Evolutionary conservation across 2,329 filamentous ascomycete species (phyloP), one percentile per base, ranked within the genome.

Genomic region (Aspergillus oerlinghausenensis): DNA sequence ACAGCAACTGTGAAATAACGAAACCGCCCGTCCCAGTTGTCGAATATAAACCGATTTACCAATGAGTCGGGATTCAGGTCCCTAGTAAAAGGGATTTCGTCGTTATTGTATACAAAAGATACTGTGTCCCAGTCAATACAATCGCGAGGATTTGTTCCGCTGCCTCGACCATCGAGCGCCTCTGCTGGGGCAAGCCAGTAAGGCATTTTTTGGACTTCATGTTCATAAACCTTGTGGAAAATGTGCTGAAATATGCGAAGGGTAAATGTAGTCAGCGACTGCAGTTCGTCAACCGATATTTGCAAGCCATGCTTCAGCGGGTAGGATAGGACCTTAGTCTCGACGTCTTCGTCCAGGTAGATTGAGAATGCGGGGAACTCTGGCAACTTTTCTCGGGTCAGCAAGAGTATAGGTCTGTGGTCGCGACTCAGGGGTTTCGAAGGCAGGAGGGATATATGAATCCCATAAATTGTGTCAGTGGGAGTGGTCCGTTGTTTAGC

Each of bases 181-280:
- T 52, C 56, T 59, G 80, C 62, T 5, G 94, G 93, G 0, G 86
- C 88, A 14, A 97, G 68, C 77, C 92, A 96, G 72, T 97, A 99
- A 0, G 92, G 88, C 70, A 96, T 82, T 28, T 87, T 84, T 0
- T 80, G 73, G 0, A 79, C 64, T 17, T 85, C 79, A 0, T 83
- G 77, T 50, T 89, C 85, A 65, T 90, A 99, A 3, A 81, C 80
- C 71, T 99, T 99, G 72, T 92, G 93, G 76, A 96, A 97, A 0
- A 97, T 78, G 63, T 97, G 91, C 17, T 84, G 77, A 71, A 95
- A 97, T 0, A 95, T 73, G 4, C 82, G 80, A 43, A 95, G 75
- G 0, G 90, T 96, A 69, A 94, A 96, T 0, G 71, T 73, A 0
- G 85, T 86, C n/a, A 97, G 70, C 1, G 77, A 70, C 0, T 81